These are phyloP conservation scores for Apiospora koreana DNA, from an alignment of 2,329 filamentous ascomycete genomes.

Conservation along the genomic window DNA sequence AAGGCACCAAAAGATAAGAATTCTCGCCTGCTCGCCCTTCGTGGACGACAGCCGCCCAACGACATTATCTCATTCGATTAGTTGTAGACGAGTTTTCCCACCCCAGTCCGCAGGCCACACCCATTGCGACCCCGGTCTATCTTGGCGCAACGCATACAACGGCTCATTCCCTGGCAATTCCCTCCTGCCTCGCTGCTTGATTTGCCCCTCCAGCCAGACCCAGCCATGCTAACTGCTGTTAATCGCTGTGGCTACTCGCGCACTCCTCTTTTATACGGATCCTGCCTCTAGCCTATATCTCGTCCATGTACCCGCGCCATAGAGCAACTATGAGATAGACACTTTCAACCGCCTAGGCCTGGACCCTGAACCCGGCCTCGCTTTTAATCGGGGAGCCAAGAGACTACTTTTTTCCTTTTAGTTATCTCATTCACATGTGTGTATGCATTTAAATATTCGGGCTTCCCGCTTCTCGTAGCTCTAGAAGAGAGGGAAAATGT, in stretches of 20 bases:
- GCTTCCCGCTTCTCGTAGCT: not conserved
- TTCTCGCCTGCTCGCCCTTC: not conserved
- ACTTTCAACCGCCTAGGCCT: not conserved
- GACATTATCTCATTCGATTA: conserved; percentile 13
- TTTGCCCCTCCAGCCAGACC: too few relatives aligned
- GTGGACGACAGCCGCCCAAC: not conserved
- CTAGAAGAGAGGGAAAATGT: not conserved
- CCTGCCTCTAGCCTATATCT: not conserved
- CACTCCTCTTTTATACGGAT: conserved; percentile 1
- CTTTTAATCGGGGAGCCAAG: not conserved
- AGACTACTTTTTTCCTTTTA: not conserved
- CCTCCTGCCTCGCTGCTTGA: not conserved
- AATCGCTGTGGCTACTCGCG: not conserved
- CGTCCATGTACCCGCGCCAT: not conserved
- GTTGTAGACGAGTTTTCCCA: not conserved
- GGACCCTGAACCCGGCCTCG: conserved; percentile 1
- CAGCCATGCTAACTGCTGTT: not conserved
- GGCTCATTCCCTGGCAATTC: not conserved
- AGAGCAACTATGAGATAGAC: not conserved
- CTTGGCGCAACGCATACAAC: not conserved
- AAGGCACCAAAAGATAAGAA: conserved; percentile 6
- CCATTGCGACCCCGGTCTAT: not conserved
- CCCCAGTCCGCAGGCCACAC: not conserved
- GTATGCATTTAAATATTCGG: conserved; percentile 1
- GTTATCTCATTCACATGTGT: not conserved